phyloP scores from a whole-genome alignment of 768 basidiomycete genomes.

The Bullera alba region DNA sequence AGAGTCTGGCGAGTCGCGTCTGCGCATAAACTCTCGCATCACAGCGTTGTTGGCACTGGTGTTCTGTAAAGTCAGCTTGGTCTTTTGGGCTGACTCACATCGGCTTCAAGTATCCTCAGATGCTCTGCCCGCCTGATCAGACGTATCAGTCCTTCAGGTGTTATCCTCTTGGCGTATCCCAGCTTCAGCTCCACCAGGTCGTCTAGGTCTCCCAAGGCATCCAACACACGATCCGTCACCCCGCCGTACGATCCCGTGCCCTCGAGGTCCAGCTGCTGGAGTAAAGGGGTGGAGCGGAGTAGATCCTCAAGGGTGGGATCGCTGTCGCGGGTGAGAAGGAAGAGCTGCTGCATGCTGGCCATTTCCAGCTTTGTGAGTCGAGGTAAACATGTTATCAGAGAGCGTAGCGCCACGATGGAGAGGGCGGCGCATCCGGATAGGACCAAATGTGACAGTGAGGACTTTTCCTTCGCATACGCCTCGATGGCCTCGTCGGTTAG shows the following conservation, averaged over 20 bases:
- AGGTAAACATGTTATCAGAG: constrained; percentile 65
- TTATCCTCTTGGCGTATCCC: constrained; percentile 58
- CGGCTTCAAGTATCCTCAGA: constrained; percentile 65
- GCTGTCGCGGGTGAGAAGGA: constrained; percentile 57
- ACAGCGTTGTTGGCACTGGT: constrained; percentile 24
- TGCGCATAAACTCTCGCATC: constrained; percentile 18
- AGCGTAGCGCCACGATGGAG: constrained; percentile 67
- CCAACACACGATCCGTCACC: constrained; percentile 65
- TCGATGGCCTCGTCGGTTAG: constrained; percentile 54
- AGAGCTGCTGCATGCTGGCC: constrained; percentile 62
- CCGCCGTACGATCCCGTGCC: constrained; percentile 55
- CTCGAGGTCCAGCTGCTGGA: constrained; percentile 77
- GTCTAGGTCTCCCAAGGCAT: constrained; percentile 48
- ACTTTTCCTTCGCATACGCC: constrained; percentile 53
- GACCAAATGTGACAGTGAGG: constrained; percentile 66
- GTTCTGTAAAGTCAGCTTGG: constrained; percentile 13
- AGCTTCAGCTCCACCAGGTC: constrained; percentile 20
- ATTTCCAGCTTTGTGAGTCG: constrained; percentile 70
- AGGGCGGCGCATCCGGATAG: constrained; percentile 65
- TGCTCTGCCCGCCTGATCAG: constrained; percentile 61
- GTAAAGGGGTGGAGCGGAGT: constrained; percentile 60
- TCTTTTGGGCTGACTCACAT: constrained; percentile 45
- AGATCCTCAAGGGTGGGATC: constrained; percentile 53
- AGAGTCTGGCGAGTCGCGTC: constrained; percentile 2
- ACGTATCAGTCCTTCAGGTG: constrained; percentile 58